Evolutionary conservation across 2,329 filamentous ascomycete species (phyloP), one percentile per base, ranked within the genome.

Genomic region (Colletotrichum liriopes): DNA sequence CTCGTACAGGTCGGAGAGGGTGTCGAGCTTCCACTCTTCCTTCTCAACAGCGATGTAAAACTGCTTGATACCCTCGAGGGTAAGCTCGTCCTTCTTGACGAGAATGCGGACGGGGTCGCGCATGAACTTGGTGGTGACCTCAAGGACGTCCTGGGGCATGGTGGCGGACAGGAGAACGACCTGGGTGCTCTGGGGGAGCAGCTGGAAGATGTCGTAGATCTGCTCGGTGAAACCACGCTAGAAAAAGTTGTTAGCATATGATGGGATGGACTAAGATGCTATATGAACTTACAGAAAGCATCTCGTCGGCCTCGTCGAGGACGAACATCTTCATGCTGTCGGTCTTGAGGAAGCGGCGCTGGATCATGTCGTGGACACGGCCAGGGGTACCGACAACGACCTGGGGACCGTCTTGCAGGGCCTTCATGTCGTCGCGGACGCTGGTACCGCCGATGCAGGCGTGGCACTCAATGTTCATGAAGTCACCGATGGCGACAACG

Each of bases 91-190:
- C 92, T 98, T 98, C 93, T 99, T 99, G 87, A 99, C 96, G 79
- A 99, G 91, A 83, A 99, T 98, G 83, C 96, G 95, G 85, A 99
- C 94, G 78, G 96, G 96, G 87, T 99, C 96, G 80, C 95, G 95
- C 96, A 99, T 99, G 91, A 99, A 99, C 89, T 98, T 98, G 88
- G 96, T 98, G 82, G 96, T 99, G 83, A 99, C 95, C 89, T 99
- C 96, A 74, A 99, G 92, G 75, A 99, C 96, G 83, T 99, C 96
- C 89, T 98, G 95, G 81, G 96, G 96, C 92, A 99, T 97, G 84
- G 96, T 99, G 81, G 96, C 96, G 73, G 96, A 98, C 68, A 99
- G 92, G 71, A 99, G 94, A 78, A 98, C 96, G 77, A 99, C 96
- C 90, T 99, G 96, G 83, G 96, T 99, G 75, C 94, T 95, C 87